Base-by-base conservation (phyloP, 345 rosid species). In the Ceriops decandra region DNA sequence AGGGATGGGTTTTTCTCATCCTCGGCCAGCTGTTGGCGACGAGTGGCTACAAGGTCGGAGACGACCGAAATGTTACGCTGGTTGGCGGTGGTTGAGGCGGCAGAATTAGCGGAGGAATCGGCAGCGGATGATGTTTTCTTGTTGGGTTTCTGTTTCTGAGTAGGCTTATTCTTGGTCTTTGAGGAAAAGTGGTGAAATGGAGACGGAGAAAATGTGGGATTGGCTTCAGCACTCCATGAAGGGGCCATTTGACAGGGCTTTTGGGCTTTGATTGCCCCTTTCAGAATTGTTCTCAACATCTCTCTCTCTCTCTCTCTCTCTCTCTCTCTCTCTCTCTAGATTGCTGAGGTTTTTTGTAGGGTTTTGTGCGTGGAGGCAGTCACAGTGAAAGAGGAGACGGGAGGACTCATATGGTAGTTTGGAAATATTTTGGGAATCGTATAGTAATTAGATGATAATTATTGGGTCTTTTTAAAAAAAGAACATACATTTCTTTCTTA, bases 1-100 rank as follows among this genome's bases (percentile, higher is more conserved):
- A 88, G 83, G 22, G 95, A 87, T 4, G 87, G 87, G 67, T 79
- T 53, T 56, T 78, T 85, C 52, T 88, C 99, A 56, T 91, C 98
- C 68, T 79, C 80, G 28, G 85, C 85, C 28, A 95, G 79, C 36
- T 76, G 84, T 21, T 81, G 88, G 1, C 82, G 85, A 0, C 98
- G 93, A 42, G 69, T 76, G 5, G 80, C 82, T 33, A 82, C 81
- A 4, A 66, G 77, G 11, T 90, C 81, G 36, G 68, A 78, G n/a
- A 19, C 16, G 64, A 72, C 63, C 3, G 76, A 73, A 2, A 82
- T 82, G 21, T 66, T 62, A 49, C 74, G 85, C 21, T 71, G 83
- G 66, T 67, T 63, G 33, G 72, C 70, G 17, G 84, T 67, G 28
- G 79, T 68, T 19, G 78, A 60, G 27, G 80, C 75, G 51, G 80